Conservation (phyloP, 441 rosid species). For the Kokia cookei region DNA sequence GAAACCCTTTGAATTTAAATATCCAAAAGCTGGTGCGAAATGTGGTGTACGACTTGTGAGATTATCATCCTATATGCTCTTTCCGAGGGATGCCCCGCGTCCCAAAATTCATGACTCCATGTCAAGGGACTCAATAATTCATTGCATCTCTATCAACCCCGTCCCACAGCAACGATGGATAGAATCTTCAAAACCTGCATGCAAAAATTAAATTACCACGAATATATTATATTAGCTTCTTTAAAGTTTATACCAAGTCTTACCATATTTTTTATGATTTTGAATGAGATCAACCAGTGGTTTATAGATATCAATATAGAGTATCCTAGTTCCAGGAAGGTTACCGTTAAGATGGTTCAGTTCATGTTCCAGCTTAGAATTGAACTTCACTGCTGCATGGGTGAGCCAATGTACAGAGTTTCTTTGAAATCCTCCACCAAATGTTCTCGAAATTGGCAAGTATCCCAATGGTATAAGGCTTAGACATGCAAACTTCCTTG, state of each 20-base stretch:
- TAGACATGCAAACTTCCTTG: constrained; percentile 10
- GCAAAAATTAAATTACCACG: not conserved
- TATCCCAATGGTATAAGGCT: constrained; percentile 25
- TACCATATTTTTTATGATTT: constrained; percentile 16
- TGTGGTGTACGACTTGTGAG: not conserved
- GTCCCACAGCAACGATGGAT: constrained; percentile 49
- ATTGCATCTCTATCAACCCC: constrained; percentile 44
- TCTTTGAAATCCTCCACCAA: not conserved
- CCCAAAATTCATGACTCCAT: constrained; percentile 47
- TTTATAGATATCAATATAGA: not conserved
- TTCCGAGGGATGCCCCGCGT: constrained; percentile 53
- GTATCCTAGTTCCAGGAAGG: constrained; percentile 16
- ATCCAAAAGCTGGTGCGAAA: not conserved
- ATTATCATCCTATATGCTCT: constrained; percentile 29
- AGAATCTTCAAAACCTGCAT: constrained; percentile 27
- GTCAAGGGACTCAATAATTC: not conserved
- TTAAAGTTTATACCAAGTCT: no score
- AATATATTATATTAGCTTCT: not conserved
- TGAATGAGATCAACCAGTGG: constrained; percentile 18
- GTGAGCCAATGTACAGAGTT: constrained; percentile 8
- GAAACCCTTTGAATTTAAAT: not conserved
- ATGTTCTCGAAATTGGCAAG: constrained; percentile 10
- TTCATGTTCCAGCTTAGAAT: constrained; percentile 11
- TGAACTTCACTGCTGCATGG: constrained; percentile 13
- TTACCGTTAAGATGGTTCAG: constrained; percentile 3